phyloP scores from a whole-genome alignment of 345 rosid genomes.

The Moricandia moricandioides region DNA sequence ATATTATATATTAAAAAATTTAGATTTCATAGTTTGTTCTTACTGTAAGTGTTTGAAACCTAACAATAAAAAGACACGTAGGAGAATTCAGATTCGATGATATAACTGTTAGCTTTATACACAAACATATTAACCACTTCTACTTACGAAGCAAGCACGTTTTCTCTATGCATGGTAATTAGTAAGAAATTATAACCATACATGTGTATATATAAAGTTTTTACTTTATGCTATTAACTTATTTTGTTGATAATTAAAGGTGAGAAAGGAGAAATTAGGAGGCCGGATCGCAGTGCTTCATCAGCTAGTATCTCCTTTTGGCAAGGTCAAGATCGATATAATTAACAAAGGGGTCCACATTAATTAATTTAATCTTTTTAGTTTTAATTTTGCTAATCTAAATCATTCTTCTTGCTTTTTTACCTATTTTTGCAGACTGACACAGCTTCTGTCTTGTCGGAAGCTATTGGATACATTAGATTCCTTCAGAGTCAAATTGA shows the following conservation, averaged over 20 bases:
- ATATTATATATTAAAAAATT: not conserved
- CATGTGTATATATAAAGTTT: slow-evolving; percentile 22
- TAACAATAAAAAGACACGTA: not conserved
- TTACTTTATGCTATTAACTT: slow-evolving; percentile 5
- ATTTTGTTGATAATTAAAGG: slow-evolving; percentile 42
- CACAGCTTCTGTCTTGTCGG: slow-evolving; percentile 98
- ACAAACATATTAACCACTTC: slow-evolving; percentile 1
- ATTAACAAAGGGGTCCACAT: slow-evolving; percentile 2
- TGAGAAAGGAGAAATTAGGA: slow-evolving; percentile 87
- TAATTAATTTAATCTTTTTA: not conserved
- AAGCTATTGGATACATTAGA: slow-evolving; percentile 98
- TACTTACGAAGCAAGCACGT: slow-evolving; percentile 25
- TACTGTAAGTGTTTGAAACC: not conserved
- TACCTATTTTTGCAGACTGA: slow-evolving; percentile 81
- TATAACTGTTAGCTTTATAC: not conserved
- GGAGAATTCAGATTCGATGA: not conserved
- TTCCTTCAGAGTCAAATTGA: slow-evolving; percentile 98
- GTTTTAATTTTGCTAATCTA: slow-evolving; percentile 23
- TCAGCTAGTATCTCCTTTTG: slow-evolving; percentile 97
- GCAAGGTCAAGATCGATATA: slow-evolving; percentile 55
- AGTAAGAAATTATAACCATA: slow-evolving; percentile 18
- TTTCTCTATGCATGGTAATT: slow-evolving; percentile 29
- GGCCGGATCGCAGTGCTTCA: slow-evolving; percentile 88
- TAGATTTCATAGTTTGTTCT: not conserved
- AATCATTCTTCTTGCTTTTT: slow-evolving; percentile 44